These are phyloP conservation scores for Trichoderma harzianum DNA, from an alignment of 2,329 filamentous ascomycete genomes.

Conservation along the genomic window DNA sequence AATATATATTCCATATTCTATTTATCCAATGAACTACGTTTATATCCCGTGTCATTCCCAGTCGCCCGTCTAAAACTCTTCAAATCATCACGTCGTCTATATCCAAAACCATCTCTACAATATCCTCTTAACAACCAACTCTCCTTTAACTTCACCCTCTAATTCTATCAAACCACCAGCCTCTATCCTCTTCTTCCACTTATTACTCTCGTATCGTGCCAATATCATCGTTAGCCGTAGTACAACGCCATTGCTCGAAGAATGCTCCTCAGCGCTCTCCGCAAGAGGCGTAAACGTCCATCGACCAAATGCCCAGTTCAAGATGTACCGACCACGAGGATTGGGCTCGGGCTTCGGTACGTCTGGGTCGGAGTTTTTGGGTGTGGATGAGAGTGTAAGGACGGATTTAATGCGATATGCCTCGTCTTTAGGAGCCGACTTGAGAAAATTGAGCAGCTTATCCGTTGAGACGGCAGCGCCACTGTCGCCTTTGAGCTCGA, in stretches of 20 bases:
- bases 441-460: conserved; percentile 65
- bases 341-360: conserved; percentile 32
- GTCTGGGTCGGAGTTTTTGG: conserved; percentile 52
- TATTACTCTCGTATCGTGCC: conserved; percentile 67
- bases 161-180: conserved; percentile 51
- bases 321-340: conserved; percentile 63
- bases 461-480: conserved; percentile 50
- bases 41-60: not conserved
- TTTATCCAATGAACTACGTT: not conserved
- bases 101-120: conserved; percentile 30
- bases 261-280: conserved; percentile 45
- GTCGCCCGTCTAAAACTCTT: not conserved
- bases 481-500: conserved; percentile 57
- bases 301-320: conserved; percentile 97
- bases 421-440: conserved; percentile 81
- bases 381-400: conserved; percentile 45
- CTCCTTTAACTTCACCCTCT: conserved; percentile 43
- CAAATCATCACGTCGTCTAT: conserved; percentile 13
- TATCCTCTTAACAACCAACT: conserved; percentile 52
- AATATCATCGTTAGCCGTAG: conserved; percentile 74
- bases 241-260: conserved; percentile 51
- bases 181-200: conserved; percentile 74
- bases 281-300: conserved; percentile 78
- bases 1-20: not conserved
- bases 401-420: conserved; percentile 90